Percentiles rank a stretch among this genome's conserved stretches.
phyloP scores from a whole-genome alignment of 129 eudicot genomes.

The Gnaphalium uliginosum region DNA sequence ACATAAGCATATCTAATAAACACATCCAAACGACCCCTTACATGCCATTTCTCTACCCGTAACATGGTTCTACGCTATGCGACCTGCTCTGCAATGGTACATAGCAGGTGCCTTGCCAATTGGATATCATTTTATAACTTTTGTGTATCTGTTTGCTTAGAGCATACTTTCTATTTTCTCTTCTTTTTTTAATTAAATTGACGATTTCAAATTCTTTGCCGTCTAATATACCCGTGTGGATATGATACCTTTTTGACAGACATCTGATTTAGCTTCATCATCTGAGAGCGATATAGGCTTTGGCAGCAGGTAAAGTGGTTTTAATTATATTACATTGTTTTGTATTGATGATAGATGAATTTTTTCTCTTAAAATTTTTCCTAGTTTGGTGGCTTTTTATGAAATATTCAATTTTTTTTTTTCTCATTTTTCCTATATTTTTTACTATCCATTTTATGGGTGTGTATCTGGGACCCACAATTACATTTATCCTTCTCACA shows the following conservation, averaged over 20 bases:
- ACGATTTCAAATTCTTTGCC: not conserved
- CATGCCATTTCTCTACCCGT: not conserved
- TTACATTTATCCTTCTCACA: not conserved
- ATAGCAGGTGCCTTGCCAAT: not conserved
- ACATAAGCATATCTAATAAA: not conserved
- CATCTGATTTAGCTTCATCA: constrained; percentile 72
- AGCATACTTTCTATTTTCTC: not conserved
- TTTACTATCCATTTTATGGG: not conserved
- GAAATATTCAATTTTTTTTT: not conserved
- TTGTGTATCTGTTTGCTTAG: not conserved
- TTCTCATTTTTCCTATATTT: not conserved
- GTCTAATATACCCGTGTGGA: constrained; percentile 16
- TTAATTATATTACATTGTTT: not conserved
- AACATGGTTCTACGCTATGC: not conserved
- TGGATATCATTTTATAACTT: not conserved
- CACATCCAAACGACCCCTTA: not conserved
- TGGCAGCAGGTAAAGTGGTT: constrained; percentile 53
- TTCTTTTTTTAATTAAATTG: not conserved
- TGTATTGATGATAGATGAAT: not conserved
- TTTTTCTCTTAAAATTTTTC: not conserved
- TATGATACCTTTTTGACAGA: constrained; percentile 46
- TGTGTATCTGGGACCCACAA: not conserved
- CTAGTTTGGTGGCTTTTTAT: not conserved
- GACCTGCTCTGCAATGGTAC: not conserved
- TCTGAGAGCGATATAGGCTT: constrained; percentile 58